Evolutionary conservation across 257 asterid species (phyloP).

Genomic region (Plectranthus barbatus): DNA sequence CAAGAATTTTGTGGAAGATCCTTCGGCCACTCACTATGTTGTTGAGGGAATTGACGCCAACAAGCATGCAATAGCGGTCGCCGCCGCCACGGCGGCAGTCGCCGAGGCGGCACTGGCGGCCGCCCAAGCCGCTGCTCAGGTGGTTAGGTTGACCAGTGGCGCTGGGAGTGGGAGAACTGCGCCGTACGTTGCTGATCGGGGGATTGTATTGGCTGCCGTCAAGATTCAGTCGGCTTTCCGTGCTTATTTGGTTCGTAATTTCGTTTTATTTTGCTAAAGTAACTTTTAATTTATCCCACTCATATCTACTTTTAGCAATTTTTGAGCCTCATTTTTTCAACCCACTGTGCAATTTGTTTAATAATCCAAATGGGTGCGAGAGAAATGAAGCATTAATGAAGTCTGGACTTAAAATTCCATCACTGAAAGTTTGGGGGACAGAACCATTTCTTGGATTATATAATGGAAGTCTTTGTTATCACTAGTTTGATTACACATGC

Average conservation of each 20-base stretch:
- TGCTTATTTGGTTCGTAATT: slow-evolving; percentile 71
- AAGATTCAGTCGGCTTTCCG: slow-evolving; percentile 91
- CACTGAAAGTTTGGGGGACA: slow-evolving; percentile 5
- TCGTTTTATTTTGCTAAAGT: neutral
- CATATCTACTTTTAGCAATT: neutral
- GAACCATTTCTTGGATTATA: slow-evolving; percentile 18
- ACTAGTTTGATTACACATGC: slow-evolving; percentile 13
- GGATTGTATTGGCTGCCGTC: slow-evolving; percentile 57
- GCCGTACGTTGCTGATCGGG: slow-evolving; percentile 29
- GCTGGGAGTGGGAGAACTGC: slow-evolving; percentile 30
- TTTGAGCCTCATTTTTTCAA: slow-evolving; percentile 5
- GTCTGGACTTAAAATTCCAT: neutral
- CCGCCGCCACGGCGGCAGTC: slow-evolving; percentile 95
- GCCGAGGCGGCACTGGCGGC: slow-evolving; percentile 99
- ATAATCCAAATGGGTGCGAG: neutral
- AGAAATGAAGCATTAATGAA: neutral
- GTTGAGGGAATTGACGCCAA: slow-evolving; percentile 55
- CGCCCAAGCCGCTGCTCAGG: slow-evolving; percentile 95
- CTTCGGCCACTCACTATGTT: slow-evolving; percentile 29
- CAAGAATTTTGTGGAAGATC: slow-evolving; percentile 20
- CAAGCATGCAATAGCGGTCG: slow-evolving; percentile 92
- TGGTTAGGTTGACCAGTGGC: slow-evolving; percentile 68
- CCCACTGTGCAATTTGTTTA: neutral
- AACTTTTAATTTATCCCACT: neutral
- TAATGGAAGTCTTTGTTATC: slow-evolving; percentile 13